Conservation (phyloP, 2,329 filamentous ascomycete genomes). For the Arthrobotrys musiformis region DNA sequence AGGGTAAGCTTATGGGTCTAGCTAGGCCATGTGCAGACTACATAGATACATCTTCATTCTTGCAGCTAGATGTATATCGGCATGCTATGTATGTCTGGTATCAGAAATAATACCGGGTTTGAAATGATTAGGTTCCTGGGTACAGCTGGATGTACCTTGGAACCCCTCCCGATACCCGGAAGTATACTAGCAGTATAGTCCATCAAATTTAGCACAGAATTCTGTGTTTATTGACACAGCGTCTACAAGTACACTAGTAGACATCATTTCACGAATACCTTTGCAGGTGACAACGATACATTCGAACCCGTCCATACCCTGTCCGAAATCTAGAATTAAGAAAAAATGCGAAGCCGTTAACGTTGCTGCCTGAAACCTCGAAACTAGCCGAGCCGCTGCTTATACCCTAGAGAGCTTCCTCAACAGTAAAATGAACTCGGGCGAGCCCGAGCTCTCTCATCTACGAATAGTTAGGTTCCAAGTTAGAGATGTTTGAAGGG, state of each 20-base stretch:
- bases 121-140: slow-evolving; percentile 1
- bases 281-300: neutral
- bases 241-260: slow-evolving; percentile 19
- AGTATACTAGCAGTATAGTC: too few relatives aligned
- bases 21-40: neutral
- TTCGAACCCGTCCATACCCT: slow-evolving; percentile 8
- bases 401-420: neutral
- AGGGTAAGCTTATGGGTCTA: neutral
- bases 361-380: slow-evolving; percentile 54
- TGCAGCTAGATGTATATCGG: neutral
- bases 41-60: too few relatives aligned
- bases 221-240: neutral
- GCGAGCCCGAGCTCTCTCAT: neutral
- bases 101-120: slow-evolving; percentile 7
- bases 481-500: neutral
- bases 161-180: neutral
- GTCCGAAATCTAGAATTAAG: slow-evolving; percentile 11
- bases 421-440: slow-evolving; percentile 7
- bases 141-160: neutral
- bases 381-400: slow-evolving; percentile 46
- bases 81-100: slow-evolving; percentile 6
- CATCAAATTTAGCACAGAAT: neutral
- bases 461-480: slow-evolving; percentile 3
- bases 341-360: slow-evolving; percentile 49
- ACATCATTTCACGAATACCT: neutral